Evolutionary conservation across 441 rosid species (phyloP).

Genomic region (Populus trichocarpa): DNA sequence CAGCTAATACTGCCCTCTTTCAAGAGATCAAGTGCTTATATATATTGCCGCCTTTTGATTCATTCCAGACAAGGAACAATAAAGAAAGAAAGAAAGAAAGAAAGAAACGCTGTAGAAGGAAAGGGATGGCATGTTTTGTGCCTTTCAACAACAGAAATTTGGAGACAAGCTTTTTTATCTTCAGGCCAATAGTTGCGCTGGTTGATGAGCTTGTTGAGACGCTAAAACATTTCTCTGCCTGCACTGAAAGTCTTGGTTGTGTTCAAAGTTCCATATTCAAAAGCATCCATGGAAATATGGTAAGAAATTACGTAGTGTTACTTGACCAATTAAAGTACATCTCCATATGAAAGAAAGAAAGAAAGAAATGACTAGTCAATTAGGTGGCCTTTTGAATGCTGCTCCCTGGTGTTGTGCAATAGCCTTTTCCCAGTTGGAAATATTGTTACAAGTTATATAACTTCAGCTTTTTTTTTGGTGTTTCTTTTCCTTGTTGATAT

Average conservation of each 20-base stretch:
- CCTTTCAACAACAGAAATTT: conserved; percentile 48
- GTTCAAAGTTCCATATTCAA: conserved; percentile 48
- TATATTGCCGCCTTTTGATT: background rate
- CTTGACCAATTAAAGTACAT: background rate
- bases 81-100: background rate
- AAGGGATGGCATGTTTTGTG: conserved; percentile 42
- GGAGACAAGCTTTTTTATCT: conserved; percentile 40
- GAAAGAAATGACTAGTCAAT: too few species aligned
- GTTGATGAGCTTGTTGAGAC: conserved; percentile 45
- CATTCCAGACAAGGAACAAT: background rate
- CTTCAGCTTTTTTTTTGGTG: too few species aligned
- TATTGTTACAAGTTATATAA: too few species aligned
- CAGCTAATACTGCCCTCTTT: background rate
- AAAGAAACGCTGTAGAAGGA: background rate
- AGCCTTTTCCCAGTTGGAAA: too few species aligned
- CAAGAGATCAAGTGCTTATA: too few species aligned
- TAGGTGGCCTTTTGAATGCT: too few species aligned
- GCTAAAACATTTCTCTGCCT: conserved; percentile 31
- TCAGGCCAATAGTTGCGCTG: conserved; percentile 38
- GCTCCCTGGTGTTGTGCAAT: too few species aligned
- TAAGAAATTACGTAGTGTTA: conserved; percentile 1
- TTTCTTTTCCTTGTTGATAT: too few species aligned
- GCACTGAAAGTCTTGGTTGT: conserved; percentile 47
- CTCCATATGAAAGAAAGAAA: too few species aligned
- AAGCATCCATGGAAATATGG: conserved; percentile 71